These are phyloP conservation scores for Globisporangium uncinulatum DNA, from an alignment of 352 stramenopile species.

Conservation along the genomic window DNA sequence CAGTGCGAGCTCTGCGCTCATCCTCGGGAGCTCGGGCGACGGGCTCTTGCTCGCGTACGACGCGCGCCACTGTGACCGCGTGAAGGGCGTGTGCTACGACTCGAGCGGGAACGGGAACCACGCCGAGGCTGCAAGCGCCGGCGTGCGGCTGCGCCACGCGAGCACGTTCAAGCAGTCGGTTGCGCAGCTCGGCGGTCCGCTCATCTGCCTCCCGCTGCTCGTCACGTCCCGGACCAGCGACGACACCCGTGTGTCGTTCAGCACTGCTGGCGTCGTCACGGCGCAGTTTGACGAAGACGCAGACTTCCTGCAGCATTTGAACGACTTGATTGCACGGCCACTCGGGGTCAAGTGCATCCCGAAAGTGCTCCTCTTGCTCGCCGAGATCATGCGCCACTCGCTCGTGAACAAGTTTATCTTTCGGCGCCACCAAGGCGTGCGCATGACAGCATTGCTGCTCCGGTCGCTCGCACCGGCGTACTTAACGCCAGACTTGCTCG, in stretches of 20 bases:
- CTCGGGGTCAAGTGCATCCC: conserved; percentile 63
- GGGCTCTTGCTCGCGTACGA: conserved; percentile 62
- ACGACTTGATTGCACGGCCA: conserved; percentile 61
- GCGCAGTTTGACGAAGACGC: conserved; percentile 74
- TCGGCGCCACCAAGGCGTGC: conserved; percentile 67
- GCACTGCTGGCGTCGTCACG: conserved; percentile 10
- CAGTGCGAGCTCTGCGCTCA: conserved; percentile 10
- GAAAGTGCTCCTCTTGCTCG: conserved; percentile 71
- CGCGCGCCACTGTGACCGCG: conserved; percentile 51
- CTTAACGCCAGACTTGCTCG: conserved; percentile 58
- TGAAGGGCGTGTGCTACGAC: conserved; percentile 61
- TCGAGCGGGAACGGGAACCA: conserved; percentile 68
- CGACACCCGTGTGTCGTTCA: neutral
- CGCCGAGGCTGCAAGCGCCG: conserved; percentile 43
- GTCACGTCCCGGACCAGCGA: conserved; percentile 21
- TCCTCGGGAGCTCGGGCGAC: conserved; percentile 31
- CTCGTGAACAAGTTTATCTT: conserved; percentile 87
- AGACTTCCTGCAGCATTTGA: conserved; percentile 72
- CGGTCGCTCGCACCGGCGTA: conserved; percentile 62
- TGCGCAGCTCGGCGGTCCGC: conserved; percentile 52
- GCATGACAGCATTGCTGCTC: conserved; percentile 59
- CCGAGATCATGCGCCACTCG: conserved; percentile 83
- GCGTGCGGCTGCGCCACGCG: conserved; percentile 54
- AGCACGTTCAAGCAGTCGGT: conserved; percentile 69
- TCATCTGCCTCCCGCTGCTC: conserved; percentile 61